Evolutionary conservation across 2,329 filamentous ascomycete genomes (phyloP), one percentile per base, ranked within the genome.

Genomic region (Tolypocladium pustulatum): DNA sequence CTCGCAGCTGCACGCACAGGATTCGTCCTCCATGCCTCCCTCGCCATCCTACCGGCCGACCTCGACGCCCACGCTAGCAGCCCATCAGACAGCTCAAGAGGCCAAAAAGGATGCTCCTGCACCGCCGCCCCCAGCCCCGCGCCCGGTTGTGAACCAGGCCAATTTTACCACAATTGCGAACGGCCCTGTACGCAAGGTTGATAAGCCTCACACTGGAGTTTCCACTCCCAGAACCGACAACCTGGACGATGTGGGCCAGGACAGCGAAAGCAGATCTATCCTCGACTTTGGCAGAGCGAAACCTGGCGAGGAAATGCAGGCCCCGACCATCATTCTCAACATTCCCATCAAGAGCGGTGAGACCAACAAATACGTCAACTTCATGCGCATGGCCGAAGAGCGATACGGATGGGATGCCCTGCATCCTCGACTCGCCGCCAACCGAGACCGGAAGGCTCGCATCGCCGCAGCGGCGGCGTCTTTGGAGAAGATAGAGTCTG

Each of bases 351-450:
- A 87, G 59, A 63, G 66, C 6, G 90, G 91, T 46, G 86, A 90
- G 65, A 88, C 84, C 40, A 96, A 96, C 71, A 91, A 93, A 64
- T 93, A 95, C 61, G 85, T 99, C 74, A 97, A 97, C 72, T 97
- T 97, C 64, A 92, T 93, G 67, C 90, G 91, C 52, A 81, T 97
- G 73, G 94, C 95, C 13, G 91, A 96, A 73, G 91, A 95, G 63
- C 89, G 88, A 62, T 97, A 97, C 71, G 94, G 94, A 30, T 96
- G 93, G 80, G 91, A 95, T 61, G 94, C 93, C 0, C 80, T 97
- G 40, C 92, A 97, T 70, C 94, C 94, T 36, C 88, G 92, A 9
- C 81, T 95, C 62, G 94, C 94, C 2, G 92, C 92, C 37, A 90
- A 94, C 63, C 87, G 90, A 63, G 91, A 95, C 66, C 88, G 91